Conservation (phyloP, 2,329 filamentous ascomycete genomes). For the Neopestalotiopsis clavispora region DNA sequence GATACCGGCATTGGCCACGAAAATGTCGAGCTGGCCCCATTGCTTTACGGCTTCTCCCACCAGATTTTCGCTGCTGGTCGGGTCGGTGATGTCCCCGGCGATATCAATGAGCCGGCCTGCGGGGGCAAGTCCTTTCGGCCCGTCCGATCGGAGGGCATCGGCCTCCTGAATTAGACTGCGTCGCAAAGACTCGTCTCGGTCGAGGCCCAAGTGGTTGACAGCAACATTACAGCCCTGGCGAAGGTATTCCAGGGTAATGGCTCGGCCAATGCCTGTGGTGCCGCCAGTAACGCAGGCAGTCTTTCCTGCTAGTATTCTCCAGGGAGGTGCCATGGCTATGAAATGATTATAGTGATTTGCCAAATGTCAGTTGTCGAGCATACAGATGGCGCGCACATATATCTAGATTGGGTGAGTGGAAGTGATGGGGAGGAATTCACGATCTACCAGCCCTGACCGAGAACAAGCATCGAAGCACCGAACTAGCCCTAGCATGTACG, state of each 20-base stretch:
- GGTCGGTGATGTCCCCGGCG: constrained; percentile 77
- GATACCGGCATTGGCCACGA: constrained; percentile 87
- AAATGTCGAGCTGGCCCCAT: constrained; percentile 70
- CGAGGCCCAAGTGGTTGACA: constrained; percentile 76
- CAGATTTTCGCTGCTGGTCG: constrained; percentile 71
- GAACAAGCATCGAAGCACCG: too few species aligned
- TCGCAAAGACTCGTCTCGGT: constrained; percentile 55
- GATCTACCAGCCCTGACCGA: too few species aligned
- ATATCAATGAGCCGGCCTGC: constrained; percentile 68
- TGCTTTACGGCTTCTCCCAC: constrained; percentile 68
- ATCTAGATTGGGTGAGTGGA: too few species aligned
- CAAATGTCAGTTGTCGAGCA: too few species aligned
- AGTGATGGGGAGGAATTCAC: too few species aligned
- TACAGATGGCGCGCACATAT: too few species aligned
- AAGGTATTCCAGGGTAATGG: constrained; percentile 80
- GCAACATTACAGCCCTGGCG: constrained; percentile 78
- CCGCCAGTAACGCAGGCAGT: constrained; percentile 87
- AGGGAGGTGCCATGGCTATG: background rate
- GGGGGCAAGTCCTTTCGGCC: constrained; percentile 42
- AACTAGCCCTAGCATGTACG: too few species aligned
- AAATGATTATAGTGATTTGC: too few species aligned
- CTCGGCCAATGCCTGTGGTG: constrained; percentile 83
- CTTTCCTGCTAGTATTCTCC: constrained; percentile 64
- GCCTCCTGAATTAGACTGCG: constrained; percentile 59
- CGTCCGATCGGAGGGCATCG: constrained; percentile 45